Base-by-base conservation (phyloP, 805 yeast genomes). In the Yamadazyma sp. region DNA sequence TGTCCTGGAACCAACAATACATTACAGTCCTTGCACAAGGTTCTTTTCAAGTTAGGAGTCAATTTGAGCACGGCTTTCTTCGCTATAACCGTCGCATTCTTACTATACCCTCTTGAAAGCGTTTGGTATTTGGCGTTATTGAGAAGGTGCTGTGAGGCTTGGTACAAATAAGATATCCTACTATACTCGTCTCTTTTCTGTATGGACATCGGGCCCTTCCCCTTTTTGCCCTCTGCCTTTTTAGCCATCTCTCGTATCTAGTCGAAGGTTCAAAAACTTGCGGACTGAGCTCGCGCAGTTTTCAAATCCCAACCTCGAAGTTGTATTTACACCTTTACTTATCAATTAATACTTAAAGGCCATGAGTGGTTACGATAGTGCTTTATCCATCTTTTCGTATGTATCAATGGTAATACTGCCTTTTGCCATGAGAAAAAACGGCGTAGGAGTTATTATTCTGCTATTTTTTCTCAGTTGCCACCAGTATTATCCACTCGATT, bases 331-430 rank as follows among this genome's bases (percentile, higher is more conserved):
- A 14, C 19, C 22, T n/a, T 10, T 12, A 33, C 15, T 16, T 12
- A 24, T 18, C 15, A 15, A 23, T 29, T 18, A 50, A 12, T 7
- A 9, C 17, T 16, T 18, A 24, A 25, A 26, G 10, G 13, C 9
- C 31, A 91, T 91, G 99, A 87, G 96, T 75, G 98, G 99, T 46
- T 91, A 91, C 95, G 99, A 91, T 67, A 81, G 98, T 77, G 99
- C 99, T 40, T 77, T 91, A 54, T 90, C 97, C 46, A 95, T 91
- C 63, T 91, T 91, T 71, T 88, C 96, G 83, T 84, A 78, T 52
- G 90, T 79, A 26, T 28, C n/a, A n/a, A n/a, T n/a, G n/a, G n/a
- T n/a, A n/a, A n/a, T n/a, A n/a, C n/a, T n/a, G n/a, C n/a, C n/a
- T n/a, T n/a, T n/a, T n/a, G n/a, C n/a, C n/a, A n/a, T n/a, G n/a